Evolutionary conservation across 192 early-diverging fungal genomes (phyloP), one percentile per base, ranked within the genome.

Genomic region (Diversispora eburnea): DNA sequence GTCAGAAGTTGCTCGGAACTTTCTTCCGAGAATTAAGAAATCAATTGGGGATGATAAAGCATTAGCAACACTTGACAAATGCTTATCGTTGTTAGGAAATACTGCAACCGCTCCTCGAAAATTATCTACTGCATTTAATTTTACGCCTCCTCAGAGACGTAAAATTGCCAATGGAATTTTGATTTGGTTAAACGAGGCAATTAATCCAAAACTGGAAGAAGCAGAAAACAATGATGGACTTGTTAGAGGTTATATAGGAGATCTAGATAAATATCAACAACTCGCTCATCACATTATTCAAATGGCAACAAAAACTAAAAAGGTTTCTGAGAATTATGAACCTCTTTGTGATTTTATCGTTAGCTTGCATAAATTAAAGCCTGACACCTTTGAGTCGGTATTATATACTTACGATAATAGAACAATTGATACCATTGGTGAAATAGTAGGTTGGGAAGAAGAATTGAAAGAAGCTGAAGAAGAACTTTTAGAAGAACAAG

Each of bases 391-490:
- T 61, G 70, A 72, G 42, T 17, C 45, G 2, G 58, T 72, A 3
- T 61, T 72, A 33, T 72, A 61, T 47, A 41, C 70, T 48, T 72
- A 48, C 45, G 70, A 72, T 61, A 25, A 25, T 19, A 72, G 61
- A 72, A 8, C 47, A 19, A 42, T 72, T 25, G 70, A 72, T 25
- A 42, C 58, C 15, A 47, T 72, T 22, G 70, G 70, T 41, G 61
- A 60, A 61, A 41, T 72, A 20, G 70, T 72, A 33, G 70, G 70
- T 17, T 72, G 70, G 70, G 70, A 72, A 61, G 70, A 72, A 48
- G 70, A 72, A 48, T 61, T 72, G 17, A 55, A 46, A 4, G 69
- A 71, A 33, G 69, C 69, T 45, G 68, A 56, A 9, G 68, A 70
- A 70, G 68, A 54, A 57, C 22, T 20, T 61, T 8, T 47, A 33